These are phyloP conservation scores for Pythium periplocum DNA, from an alignment of 352 stramenopile genomes.

Conservation along the genomic window DNA sequence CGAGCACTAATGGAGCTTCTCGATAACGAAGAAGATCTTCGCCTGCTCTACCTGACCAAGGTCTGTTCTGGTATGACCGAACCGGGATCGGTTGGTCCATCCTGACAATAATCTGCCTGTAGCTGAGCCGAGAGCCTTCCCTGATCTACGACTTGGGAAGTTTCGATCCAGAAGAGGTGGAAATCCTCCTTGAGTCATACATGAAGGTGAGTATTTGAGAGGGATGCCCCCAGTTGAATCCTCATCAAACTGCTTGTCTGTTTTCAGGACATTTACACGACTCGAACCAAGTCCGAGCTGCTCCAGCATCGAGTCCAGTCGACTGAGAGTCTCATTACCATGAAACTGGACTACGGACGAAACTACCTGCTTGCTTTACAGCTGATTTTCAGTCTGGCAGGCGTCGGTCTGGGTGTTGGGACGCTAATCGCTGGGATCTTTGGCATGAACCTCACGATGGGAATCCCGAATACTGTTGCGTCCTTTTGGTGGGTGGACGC, in stretches of 20 bases:
- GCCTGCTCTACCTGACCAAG: conserved; percentile 32
- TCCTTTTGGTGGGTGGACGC: conserved; percentile 31
- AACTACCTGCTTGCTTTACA: conserved; percentile 46
- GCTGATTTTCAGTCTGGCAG: conserved; percentile 35
- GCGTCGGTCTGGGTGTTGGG: conserved; percentile 25
- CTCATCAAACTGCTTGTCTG: not conserved
- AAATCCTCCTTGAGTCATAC: conserved; percentile 31
- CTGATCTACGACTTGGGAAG: conserved; percentile 24
- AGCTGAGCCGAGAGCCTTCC: conserved; percentile 21
- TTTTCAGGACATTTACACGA: conserved; percentile 28
- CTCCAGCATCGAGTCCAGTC: conserved; percentile 29
- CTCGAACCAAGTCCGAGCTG: conserved; percentile 24
- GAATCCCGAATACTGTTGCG: conserved; percentile 15
- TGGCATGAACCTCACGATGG: conserved; percentile 41
- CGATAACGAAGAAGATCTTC: conserved; percentile 28
- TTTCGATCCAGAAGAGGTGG: conserved; percentile 33
- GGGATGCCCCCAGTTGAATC: not conserved
- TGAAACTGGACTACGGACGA: conserved; percentile 45
- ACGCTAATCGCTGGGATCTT: conserved; percentile 38
- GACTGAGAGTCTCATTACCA: conserved; percentile 31
- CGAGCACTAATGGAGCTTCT: conserved; percentile 28
- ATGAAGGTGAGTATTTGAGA: conserved; percentile 16
- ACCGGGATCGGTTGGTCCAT: no score
- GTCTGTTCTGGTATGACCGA: conserved; percentile 1
- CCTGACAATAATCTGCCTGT: no score